Conservation (phyloP, 2,329 filamentous ascomycete species). For the Aureobasidium sp. region DNA sequence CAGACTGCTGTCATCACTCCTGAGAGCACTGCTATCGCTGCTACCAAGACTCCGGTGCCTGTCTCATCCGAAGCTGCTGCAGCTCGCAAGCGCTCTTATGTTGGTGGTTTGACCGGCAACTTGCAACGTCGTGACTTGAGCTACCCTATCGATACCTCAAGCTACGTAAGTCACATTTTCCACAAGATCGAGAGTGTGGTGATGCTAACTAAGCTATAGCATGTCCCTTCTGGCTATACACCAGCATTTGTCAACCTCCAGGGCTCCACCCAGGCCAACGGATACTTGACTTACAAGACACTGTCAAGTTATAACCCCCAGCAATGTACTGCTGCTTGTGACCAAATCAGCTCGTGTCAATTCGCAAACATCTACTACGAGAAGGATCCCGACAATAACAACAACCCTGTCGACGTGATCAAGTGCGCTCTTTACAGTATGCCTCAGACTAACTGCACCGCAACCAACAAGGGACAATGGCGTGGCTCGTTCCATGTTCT, state of each 20-base stretch:
- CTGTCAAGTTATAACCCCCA: slow-evolving; percentile 20
- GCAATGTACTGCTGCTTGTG: slow-evolving; percentile 20
- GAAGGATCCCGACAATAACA: slow-evolving; percentile 8
- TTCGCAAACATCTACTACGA: slow-evolving; percentile 25
- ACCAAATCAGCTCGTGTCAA: slow-evolving; percentile 18
- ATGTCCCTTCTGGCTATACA: slow-evolving; percentile 9
- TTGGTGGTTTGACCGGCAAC: background rate
- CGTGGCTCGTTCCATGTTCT: slow-evolving; percentile 32
- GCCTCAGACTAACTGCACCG: slow-evolving; percentile 23
- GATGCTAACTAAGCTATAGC: background rate
- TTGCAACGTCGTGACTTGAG: background rate
- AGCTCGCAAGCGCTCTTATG: slow-evolving; percentile 2
- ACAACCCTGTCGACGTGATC: slow-evolving; percentile 18
- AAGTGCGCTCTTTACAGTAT: slow-evolving; percentile 33
- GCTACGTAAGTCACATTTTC: background rate
- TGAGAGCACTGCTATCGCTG: background rate
- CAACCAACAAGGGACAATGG: slow-evolving; percentile 30
- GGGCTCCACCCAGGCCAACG: background rate
- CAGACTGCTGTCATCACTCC: background rate
- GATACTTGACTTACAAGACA: slow-evolving; percentile 11
- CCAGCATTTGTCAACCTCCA: slow-evolving; percentile 8
- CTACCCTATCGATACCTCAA: slow-evolving; percentile 9
- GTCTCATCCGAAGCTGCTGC: background rate
- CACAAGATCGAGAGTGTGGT: background rate
- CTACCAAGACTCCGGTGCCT: background rate